Evolutionary conservation across 192 early-diverging fungal genomes (phyloP).

Genomic region (Coemansia sp.): DNA sequence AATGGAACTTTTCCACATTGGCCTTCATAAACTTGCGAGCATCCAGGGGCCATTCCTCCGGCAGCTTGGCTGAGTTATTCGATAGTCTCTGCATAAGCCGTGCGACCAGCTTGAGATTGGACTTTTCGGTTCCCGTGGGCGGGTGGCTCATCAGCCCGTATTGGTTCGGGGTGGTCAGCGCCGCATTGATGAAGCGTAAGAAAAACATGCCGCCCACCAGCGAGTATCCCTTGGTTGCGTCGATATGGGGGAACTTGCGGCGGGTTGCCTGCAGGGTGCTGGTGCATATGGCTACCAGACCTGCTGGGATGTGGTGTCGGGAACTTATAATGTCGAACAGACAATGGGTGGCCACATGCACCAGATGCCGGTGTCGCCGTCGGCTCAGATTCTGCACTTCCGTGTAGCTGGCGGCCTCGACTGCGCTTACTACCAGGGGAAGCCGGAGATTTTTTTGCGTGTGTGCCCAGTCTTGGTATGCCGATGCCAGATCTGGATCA

Average conservation of each 20-base stretch:
- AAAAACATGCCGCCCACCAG: conserved; percentile 50
- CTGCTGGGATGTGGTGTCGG: conserved; percentile 23
- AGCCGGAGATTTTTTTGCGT: conserved; percentile 15
- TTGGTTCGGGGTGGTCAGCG: conserved; percentile 35
- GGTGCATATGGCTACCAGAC: conserved; percentile 38
- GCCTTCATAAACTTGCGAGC: conserved; percentile 33
- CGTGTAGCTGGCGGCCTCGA: conserved; percentile 44
- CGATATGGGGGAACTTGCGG: conserved; percentile 26
- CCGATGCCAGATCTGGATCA: conserved; percentile 32
- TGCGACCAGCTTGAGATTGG: conserved; percentile 42
- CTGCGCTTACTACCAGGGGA: conserved; percentile 26
- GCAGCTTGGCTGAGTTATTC: conserved; percentile 36
- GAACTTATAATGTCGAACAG: conserved; percentile 35
- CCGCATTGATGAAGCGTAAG: conserved; percentile 46
- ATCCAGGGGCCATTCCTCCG: conserved; percentile 44
- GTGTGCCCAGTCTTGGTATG: conserved; percentile 49
- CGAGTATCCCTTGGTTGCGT: conserved; percentile 31
- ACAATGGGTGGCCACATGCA: conserved; percentile 39
- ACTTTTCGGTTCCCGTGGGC: conserved; percentile 21
- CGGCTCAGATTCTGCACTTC: conserved; percentile 52
- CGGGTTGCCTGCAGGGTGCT: conserved; percentile 29
- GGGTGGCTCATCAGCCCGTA: conserved; percentile 32
- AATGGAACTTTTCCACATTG: conserved; percentile 25
- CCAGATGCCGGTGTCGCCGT: conserved; percentile 36
- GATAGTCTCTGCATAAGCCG: conserved; percentile 45